Base-by-base conservation (phyloP, 257 asterid species). In the Solanum microdontum region DNA sequence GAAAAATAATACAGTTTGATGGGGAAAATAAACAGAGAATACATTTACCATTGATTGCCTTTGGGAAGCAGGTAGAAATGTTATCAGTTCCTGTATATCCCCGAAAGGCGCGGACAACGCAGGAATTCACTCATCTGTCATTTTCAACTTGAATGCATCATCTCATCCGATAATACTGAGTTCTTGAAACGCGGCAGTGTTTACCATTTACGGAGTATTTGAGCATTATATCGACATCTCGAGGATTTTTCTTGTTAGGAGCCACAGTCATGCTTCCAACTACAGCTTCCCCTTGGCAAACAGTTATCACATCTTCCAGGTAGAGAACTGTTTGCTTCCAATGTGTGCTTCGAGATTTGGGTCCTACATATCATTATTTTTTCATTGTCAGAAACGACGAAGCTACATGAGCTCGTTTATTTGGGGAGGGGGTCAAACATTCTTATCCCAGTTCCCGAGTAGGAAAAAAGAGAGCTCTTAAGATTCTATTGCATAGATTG, bases 281-380 rank as follows among this genome's bases (percentile, higher is more conserved):
- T 72, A 97, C 58, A 8, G 97, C 87, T 92, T 97, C 99, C 87
- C 99, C 99, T 91, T 94, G 87, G 89, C 99, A 96, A 51, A 97
- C 86, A 21, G 96, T 93, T 48, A 97, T 86, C 90, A 93, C 98
- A 28, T 97, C 99, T 90, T 97, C 99, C 14, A 97, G 95, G 95
- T 97, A 96, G 1, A 97, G 94, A 15, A 97, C 95, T 0, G 99
- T 96, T 89, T 96, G 99, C 88, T 97, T 97, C 99, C 99, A 97
- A 90, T 97, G 99, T 40, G 99, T 97, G 64, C 92, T 90, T 60
- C 96, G 97, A 13, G 99, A 96, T 88, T 93, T 97, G 33, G 99
- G 98, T 24, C 99, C 98, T 97, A 88, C 68, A 83, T 30, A 33
- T 86, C 30, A 36, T 82, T 33, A 79, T 8, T 55, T 48, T 80